These are phyloP conservation scores for Erodium chrysanthum DNA, from an alignment of 441 rosid species.

Conservation along the genomic window DNA sequence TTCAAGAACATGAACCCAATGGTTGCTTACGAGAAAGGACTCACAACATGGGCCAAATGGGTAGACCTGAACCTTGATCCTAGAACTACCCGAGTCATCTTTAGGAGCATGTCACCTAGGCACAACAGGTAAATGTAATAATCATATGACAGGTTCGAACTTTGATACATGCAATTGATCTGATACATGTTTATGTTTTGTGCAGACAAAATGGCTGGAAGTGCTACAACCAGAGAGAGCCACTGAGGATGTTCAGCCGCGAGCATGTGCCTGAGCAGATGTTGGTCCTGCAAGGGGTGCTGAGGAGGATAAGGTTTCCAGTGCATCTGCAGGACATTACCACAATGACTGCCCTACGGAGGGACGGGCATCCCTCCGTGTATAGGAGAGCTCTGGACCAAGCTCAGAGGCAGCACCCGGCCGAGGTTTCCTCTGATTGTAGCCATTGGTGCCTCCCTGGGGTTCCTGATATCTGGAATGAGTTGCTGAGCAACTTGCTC, in stretches of 20 bases:
- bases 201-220: slow-evolving; percentile 60
- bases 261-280: slow-evolving; percentile 50
- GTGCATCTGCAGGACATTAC: slow-evolving; percentile 71
- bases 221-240: slow-evolving; percentile 72
- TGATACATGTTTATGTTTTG: too few relatives aligned
- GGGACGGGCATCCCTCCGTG: slow-evolving; percentile 87
- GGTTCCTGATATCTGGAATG: slow-evolving; percentile 89
- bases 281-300: slow-evolving; percentile 53
- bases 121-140: slow-evolving; percentile 33
- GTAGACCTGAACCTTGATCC: slow-evolving; percentile 73
- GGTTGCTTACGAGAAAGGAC: slow-evolving; percentile 76
- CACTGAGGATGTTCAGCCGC: slow-evolving; percentile 45
- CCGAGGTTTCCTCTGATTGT: slow-evolving; percentile 53
- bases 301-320: slow-evolving; percentile 59
- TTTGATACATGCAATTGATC: too few relatives aligned
- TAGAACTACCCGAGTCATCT: slow-evolving; percentile 56
- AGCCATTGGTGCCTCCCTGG: slow-evolving; percentile 99
- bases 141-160: too few relatives aligned
- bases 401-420: slow-evolving; percentile 23
- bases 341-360: slow-evolving; percentile 56
- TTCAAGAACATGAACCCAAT: slow-evolving; percentile 61
- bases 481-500: slow-evolving; percentile 56
- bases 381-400: slow-evolving; percentile 47
- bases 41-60: slow-evolving; percentile 89
- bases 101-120: slow-evolving; percentile 78